Evolutionary conservation across 768 basidiomycete genomes (phyloP), one percentile per base, ranked within the genome.

Genomic region (Naematelia encephala): DNA sequence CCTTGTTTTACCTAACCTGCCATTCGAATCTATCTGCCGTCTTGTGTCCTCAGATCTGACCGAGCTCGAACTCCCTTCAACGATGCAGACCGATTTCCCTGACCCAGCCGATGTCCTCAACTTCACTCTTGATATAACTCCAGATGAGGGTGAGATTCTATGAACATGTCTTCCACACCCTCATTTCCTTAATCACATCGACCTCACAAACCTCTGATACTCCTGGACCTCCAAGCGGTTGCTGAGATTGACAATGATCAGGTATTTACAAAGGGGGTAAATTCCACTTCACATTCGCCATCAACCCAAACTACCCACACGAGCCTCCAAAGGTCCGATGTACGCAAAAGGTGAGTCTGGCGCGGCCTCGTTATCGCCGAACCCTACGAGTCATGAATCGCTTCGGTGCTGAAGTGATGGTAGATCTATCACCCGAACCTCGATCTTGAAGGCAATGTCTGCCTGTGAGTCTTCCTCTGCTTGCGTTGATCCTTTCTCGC

Each of bases 401-500:
- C 34, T 16, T 39, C 34, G 34, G 34, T 39, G 34, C 19, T 30
- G n/a, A n/a, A n/a, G n/a, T n/a, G n/a, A n/a, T n/a, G n/a, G n/a
- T 53, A 98, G 94, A 97, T 98, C 74, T 99, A 99, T 78, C 96
- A 99, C 76, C 96, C 96, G 0, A 99, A 99, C 72, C 87, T 99
- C 53, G 96, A 99, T 78, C 83, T 96, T 34, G 91, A 97, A 75
- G 96, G 96, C 46, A 98, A 98, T 68, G 94, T 99, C 47, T 99
- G 96, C 81, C 78, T 99, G 69, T 71, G 42, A 67, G 72, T 59
- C n/a, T 28, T 28, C 26, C 12, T 5, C 27, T 43, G 42, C 51
- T 19, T 57, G 13, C 21, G 14, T 12, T 19, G 29, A 29, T 2
- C 43, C 44, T 27, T 30, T 16, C 4, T 29, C 27, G 61, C 57